These are phyloP conservation scores for Starmera amethionina DNA, from an alignment of 805 yeast genomes.

Conservation along the genomic window DNA sequence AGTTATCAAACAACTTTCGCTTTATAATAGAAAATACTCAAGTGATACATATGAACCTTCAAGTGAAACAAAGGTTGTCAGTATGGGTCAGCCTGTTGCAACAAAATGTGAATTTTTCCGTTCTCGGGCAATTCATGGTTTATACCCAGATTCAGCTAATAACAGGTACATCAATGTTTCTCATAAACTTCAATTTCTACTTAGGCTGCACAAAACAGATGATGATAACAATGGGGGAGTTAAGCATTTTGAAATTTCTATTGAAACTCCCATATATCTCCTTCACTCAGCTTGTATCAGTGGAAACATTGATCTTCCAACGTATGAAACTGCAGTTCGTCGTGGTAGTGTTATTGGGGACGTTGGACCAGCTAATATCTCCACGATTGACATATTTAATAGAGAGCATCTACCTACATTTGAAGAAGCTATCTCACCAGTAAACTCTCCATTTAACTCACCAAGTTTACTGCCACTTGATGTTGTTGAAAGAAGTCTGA, in stretches of 20 bases:
- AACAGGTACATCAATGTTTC: slow-evolving; percentile 51
- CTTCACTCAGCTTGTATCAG: slow-evolving; percentile 33
- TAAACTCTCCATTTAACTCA: slow-evolving; percentile 14
- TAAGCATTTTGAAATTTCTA: slow-evolving; percentile 74
- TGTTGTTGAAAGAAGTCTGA: no score
- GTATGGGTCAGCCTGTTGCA: neutral
- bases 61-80: slow-evolving; percentile 4
- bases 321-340: slow-evolving; percentile 14
- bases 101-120: no score
- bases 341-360: neutral
- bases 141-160: slow-evolving; percentile 45
- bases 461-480: no score
- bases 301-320: slow-evolving; percentile 29
- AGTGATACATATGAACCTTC: no score
- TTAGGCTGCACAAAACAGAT: slow-evolving; percentile 58
- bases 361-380: neutral
- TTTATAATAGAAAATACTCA: no score
- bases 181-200: slow-evolving; percentile 62
- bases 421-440: slow-evolving; percentile 53
- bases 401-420: slow-evolving; percentile 43
- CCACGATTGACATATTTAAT: neutral
- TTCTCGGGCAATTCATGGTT: slow-evolving; percentile 2
- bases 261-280: slow-evolving; percentile 62
- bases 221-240: slow-evolving; percentile 29
- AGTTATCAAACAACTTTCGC: no score